phyloP scores from a whole-genome alignment of 2,329 filamentous ascomycete genomes.

The Podosphaera fusca region DNA sequence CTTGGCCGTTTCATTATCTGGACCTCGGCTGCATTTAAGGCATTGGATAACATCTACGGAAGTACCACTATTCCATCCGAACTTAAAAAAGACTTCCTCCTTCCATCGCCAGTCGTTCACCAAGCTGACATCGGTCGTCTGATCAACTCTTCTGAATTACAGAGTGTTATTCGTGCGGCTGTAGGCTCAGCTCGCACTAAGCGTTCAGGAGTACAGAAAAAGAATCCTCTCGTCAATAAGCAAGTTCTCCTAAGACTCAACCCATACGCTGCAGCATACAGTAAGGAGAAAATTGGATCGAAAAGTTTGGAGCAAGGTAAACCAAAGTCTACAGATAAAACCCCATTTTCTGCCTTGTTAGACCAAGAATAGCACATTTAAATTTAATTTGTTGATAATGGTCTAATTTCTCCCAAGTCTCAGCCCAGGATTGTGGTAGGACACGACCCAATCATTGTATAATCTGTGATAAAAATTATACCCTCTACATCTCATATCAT shows the following conservation, averaged over 20 bases:
- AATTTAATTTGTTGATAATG: too few species aligned
- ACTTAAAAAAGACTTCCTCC: conserved; percentile 97
- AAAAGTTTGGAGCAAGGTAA: conserved; percentile 39
- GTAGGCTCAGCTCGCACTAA: conserved; percentile 81
- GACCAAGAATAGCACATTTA: conserved; percentile 23
- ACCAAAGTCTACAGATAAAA: conserved; percentile 21
- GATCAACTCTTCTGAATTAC: conserved; percentile 98
- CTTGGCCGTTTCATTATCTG: conserved; percentile 98
- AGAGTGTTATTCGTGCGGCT: conserved; percentile 79
- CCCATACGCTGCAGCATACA: conserved; percentile 83
- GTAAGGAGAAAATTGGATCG: conserved; percentile 64
- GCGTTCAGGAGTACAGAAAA: conserved; percentile 87
- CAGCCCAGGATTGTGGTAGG: too few species aligned
- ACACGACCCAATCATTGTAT: too few species aligned
- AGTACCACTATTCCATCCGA: conserved; percentile 70
- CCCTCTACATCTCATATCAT: too few species aligned
- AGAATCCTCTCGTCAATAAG: conserved; percentile 98
- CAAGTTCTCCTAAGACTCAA: conserved; percentile 97
- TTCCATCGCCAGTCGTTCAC: conserved; percentile 75
- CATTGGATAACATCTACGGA: conserved; percentile 92
- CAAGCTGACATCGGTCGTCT: conserved; percentile 92
- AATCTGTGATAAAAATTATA: too few species aligned
- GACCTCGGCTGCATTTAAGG: conserved; percentile 91
- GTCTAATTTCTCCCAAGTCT: too few species aligned
- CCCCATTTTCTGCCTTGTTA: conserved; percentile 20